Percentiles rank a stretch among this genome's conserved stretches.
Evolutionary conservation across 805 yeast genomes (phyloP).

Genomic region (Lipomyces mesembrius): DNA sequence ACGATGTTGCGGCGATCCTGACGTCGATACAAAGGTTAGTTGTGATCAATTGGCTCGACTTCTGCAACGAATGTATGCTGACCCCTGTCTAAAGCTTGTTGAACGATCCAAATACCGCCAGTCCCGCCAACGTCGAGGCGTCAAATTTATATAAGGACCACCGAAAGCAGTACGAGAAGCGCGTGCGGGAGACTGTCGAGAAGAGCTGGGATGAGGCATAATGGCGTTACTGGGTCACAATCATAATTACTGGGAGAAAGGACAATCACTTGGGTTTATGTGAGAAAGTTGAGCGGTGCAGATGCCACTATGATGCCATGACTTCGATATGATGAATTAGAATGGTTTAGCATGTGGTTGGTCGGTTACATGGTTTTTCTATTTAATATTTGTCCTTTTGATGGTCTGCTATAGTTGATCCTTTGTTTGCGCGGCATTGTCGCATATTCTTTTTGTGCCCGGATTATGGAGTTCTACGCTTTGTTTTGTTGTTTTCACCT

Average conservation of each 20-base stretch:
- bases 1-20: slow-evolving; percentile 92
- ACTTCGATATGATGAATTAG: slow-evolving; percentile 1
- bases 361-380: neutral
- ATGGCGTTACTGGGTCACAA: slow-evolving; percentile 1
- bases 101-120: slow-evolving; percentile 94
- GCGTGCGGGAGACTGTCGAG: slow-evolving; percentile 95
- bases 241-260: neutral
- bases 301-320: neutral
- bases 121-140: slow-evolving; percentile 98
- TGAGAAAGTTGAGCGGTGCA: neutral
- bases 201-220: slow-evolving; percentile 70
- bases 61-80: neutral
- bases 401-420: neutral
- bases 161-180: slow-evolving; percentile 84
- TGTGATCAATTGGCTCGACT: neutral
- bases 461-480: slow-evolving; percentile 3
- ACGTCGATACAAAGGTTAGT: slow-evolving; percentile 80
- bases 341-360: slow-evolving; percentile 3
- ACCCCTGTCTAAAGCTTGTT: slow-evolving; percentile 52
- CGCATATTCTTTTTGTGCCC: neutral
- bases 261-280: neutral
- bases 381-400: neutral
- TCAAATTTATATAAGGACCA: slow-evolving; percentile 95
- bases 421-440: neutral
- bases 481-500: neutral